A percentile compares a stretch with the other conserved stretches of the same genome.
Evolutionary conservation across 441 rosid genomes (phyloP).

Genomic region (Theobroma grandiflorum): DNA sequence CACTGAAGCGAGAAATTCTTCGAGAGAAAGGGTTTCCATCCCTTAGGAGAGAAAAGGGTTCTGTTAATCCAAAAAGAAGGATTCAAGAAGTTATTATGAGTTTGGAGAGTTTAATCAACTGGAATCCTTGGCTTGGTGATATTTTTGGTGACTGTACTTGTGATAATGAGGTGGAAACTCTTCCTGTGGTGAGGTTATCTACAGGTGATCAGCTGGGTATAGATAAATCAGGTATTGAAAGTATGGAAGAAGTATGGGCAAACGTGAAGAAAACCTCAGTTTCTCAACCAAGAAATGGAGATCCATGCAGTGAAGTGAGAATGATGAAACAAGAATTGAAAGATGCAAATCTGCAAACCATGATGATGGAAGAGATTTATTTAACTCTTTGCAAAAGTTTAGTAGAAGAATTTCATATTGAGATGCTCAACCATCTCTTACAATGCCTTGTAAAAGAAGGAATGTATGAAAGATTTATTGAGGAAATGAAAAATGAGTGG

Average conservation of each 20-base stretch:
- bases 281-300: slow-evolving; percentile 38
- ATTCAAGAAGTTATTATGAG: slow-evolving; percentile 50
- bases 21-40: slow-evolving; percentile 34
- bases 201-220: slow-evolving; percentile 10
- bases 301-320: slow-evolving; percentile 30
- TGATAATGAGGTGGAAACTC: slow-evolving; percentile 21
- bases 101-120: slow-evolving; percentile 49
- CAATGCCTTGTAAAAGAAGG: slow-evolving; percentile 41
- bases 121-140: slow-evolving; percentile 41
- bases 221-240: slow-evolving; percentile 23
- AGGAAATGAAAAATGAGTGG: slow-evolving; percentile 35
- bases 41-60: slow-evolving; percentile 42
- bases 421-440: slow-evolving; percentile 29
- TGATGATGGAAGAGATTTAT: slow-evolving; percentile 52
- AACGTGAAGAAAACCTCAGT: slow-evolving; percentile 38
- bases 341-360: slow-evolving; percentile 40
- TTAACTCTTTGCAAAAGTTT: slow-evolving; percentile 46
- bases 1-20: slow-evolving; percentile 34
- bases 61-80: slow-evolving; percentile 36
- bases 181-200: neutral
- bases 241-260: slow-evolving; percentile 51
- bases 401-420: slow-evolving; percentile 26
- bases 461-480: slow-evolving; percentile 29
- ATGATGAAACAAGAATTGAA: slow-evolving; percentile 51
- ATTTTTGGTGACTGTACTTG: slow-evolving; percentile 25